A percentile compares a stretch with the other conserved stretches of the same genome.
Conservation (phyloP, 176 grass and related monocot genomes). For the Tillandsia leiboldiana region DNA sequence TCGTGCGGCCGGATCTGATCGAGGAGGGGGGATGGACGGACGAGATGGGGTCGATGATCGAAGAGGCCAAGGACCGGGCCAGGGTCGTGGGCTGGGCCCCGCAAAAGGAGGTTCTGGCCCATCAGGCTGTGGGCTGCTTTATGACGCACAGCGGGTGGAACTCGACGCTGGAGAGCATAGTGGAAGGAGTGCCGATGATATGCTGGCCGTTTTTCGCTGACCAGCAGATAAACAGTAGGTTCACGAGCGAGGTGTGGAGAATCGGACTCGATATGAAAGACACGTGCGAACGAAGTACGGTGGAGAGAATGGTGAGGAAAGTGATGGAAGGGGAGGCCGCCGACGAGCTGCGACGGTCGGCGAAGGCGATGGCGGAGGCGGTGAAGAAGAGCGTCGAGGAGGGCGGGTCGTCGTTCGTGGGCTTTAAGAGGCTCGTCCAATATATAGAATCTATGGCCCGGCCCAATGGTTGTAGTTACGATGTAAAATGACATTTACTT, state of each 20-base stretch:
- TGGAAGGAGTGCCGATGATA: constrained; percentile 27
- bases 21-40: background rate
- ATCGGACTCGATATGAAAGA: constrained; percentile 38
- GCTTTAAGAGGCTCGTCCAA: constrained; percentile 22
- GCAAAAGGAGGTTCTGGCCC: constrained; percentile 48
- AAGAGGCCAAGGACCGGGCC: background rate
- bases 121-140: constrained; percentile 42
- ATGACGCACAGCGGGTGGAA: constrained; percentile 78
- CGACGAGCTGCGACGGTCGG: constrained; percentile 15
- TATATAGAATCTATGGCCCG: constrained; percentile 15
- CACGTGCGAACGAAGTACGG: background rate
- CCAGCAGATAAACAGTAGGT: constrained; percentile 36
- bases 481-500: too few species aligned
- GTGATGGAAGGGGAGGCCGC: constrained; percentile 33
- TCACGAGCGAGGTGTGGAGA: constrained; percentile 21
- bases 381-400: constrained; percentile 20
- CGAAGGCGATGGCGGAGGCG: constrained; percentile 13
- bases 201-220: constrained; percentile 33
- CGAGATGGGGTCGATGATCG: background rate
- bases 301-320: constrained; percentile 37
- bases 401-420: constrained; percentile 21
- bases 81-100: constrained; percentile 44
- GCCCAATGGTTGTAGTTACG: too few species aligned
- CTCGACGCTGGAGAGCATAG: constrained; percentile 48
- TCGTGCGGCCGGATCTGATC: constrained; percentile 37